Evolutionary conservation across 164 flowering plant species (phyloP), one percentile per base, ranked within the genome.

Genomic region (Berberis vulgaris): DNA sequence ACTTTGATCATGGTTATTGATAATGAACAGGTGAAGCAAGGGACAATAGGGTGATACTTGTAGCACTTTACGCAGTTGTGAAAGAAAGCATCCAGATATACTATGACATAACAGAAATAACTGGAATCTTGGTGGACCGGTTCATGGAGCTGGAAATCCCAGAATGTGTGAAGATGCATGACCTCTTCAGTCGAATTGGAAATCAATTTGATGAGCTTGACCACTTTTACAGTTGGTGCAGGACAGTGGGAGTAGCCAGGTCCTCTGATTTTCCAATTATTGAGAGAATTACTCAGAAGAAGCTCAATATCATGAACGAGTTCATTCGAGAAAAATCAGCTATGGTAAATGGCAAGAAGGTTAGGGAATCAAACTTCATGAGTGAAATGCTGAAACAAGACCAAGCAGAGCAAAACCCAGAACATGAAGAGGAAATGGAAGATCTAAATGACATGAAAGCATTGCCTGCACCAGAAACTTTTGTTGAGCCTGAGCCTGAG

Each of bases 181-280:
- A 86, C 42, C 85, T 85, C 7, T 91, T 87, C 66, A 72, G 73
- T 4, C 82, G 90, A 11, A 69, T 84, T 0, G 76, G 85, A 0
- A 91, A 94, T 75, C 95, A 88, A 75, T 87, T 86, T 50, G 97
- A 86, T 57, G 97, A 94, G 77, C 75, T 83, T 2, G 74, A 79
- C n/a, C 2, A 9, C 1, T 80, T 75, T 71, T 84, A 82, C 60
- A 47, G 1, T 10, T 84, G 84, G 84, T 65, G 77, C 68, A 78
- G 74, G 50, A 57, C 64, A 1, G 59, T 63, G 8, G 82, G 82
- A 6, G 57, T 84, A 3, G 75, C 72, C 0, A 74, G 81, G 8
- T 49, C 79, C 3, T 74, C 78, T 0, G 85, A 83, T 53, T 83
- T 77, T 67, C 87, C 87, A 0, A 76, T 75, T 3, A 68, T 83